Percentiles rank a stretch among this genome's conserved stretches.
phyloP scores from a whole-genome alignment of 352 stramenopile genomes.

The Phytophthora pisi region DNA sequence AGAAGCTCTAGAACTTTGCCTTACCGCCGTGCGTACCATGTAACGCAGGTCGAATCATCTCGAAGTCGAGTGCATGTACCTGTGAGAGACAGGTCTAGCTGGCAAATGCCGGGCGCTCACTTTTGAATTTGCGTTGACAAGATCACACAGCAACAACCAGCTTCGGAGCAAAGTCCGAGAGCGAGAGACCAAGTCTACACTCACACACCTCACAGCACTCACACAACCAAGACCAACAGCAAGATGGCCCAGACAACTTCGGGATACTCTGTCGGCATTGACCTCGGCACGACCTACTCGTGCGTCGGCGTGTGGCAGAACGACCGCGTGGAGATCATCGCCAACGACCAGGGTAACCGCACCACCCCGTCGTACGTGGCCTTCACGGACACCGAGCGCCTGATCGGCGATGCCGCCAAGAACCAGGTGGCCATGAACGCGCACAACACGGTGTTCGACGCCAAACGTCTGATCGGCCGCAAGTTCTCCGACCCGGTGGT shows the following conservation, averaged over 20 bases:
- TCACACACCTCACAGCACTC: neutral
- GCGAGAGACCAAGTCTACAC: neutral
- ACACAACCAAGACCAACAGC: neutral
- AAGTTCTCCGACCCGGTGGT: constrained; percentile 91
- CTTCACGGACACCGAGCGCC: constrained; percentile 92
- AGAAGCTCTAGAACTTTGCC: too few relatives aligned
- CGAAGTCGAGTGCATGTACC: too few relatives aligned
- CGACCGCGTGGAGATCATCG: constrained; percentile 93
- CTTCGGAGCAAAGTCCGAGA: neutral
- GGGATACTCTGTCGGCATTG: constrained; percentile 47
- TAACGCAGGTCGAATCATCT: too few relatives aligned
- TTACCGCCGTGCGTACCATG: too few relatives aligned
- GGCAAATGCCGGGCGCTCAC: neutral
- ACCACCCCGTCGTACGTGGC: constrained; percentile 95
- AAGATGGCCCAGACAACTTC: neutral
- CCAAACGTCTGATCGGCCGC: constrained; percentile 95
- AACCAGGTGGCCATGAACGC: constrained; percentile 92
- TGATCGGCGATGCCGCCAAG: constrained; percentile 54
- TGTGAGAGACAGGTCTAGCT: too few relatives aligned
- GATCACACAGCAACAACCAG: neutral
- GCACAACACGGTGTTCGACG: constrained; percentile 95
- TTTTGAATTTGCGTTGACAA: constrained; percentile 1
- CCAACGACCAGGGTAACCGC: constrained; percentile 30
- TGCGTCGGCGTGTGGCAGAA: constrained; percentile 95
- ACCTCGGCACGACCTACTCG: constrained; percentile 92